Evolutionary conservation across 352 stramenopile species (phyloP).

Genomic region (Globisporangium viniferum): DNA sequence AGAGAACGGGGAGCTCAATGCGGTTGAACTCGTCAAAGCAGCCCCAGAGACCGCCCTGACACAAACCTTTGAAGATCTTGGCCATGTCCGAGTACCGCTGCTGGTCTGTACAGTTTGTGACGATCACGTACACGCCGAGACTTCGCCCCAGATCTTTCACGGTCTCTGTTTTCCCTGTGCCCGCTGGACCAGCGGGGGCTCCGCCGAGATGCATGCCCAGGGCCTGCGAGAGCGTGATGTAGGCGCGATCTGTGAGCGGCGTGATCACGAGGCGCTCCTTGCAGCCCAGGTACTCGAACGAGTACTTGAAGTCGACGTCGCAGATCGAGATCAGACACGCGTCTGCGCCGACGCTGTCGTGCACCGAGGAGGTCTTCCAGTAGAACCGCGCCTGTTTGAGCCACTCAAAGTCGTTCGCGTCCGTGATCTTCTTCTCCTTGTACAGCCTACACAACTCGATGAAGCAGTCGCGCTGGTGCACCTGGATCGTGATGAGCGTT

Average conservation of each 20-base stretch:
- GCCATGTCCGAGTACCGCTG: slow-evolving; percentile 90
- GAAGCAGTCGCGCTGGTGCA: slow-evolving; percentile 85
- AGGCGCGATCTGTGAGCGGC: slow-evolving; percentile 88
- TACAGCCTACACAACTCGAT: slow-evolving; percentile 62
- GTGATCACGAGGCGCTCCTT: slow-evolving; percentile 90
- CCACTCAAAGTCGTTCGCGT: slow-evolving; percentile 83
- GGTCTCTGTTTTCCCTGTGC: slow-evolving; percentile 91
- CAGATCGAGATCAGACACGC: slow-evolving; percentile 93
- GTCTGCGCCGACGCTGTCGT: slow-evolving; percentile 88
- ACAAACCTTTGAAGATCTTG: slow-evolving; percentile 92
- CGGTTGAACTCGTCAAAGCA: slow-evolving; percentile 94
- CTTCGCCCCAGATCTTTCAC: slow-evolving; percentile 90
- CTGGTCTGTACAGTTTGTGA: slow-evolving; percentile 93
- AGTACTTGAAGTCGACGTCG: slow-evolving; percentile 90
- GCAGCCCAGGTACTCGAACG: slow-evolving; percentile 93
- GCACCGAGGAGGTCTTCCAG: slow-evolving; percentile 52
- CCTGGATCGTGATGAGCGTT: slow-evolving; percentile 93
- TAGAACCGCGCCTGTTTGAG: slow-evolving; percentile 82
- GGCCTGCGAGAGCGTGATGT: slow-evolving; percentile 89
- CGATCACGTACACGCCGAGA: slow-evolving; percentile 89
- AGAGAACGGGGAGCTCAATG: slow-evolving; percentile 91
- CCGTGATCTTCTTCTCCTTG: slow-evolving; percentile 77
- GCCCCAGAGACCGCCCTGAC: slow-evolving; percentile 89
- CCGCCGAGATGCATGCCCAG: slow-evolving; percentile 88
- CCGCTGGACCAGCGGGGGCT: slow-evolving; percentile 80